Percentiles rank a stretch among this genome's conserved stretches.
phyloP scores from a whole-genome alignment of 179 eudicot species.

The Corrigiola litoralis region DNA sequence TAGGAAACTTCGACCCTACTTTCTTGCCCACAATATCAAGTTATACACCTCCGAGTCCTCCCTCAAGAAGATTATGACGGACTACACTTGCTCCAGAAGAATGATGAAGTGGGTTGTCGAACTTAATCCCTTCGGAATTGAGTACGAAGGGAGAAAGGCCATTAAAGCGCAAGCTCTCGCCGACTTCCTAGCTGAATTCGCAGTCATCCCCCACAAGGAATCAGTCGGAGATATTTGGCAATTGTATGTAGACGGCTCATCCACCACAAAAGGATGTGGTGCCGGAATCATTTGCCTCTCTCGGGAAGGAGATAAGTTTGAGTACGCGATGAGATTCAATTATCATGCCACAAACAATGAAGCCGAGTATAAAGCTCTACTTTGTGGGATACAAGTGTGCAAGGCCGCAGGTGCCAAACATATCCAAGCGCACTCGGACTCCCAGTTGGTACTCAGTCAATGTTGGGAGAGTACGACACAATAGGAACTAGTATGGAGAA shows the following conservation, averaged over 20 bases:
- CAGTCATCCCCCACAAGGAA: no score
- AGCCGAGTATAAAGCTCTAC: neutral
- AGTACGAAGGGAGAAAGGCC: neutral
- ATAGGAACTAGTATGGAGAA: neutral
- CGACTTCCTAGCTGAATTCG: neutral
- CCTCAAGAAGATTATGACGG: neutral
- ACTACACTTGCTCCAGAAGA: neutral
- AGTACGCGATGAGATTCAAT: neutral
- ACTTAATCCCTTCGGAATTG: neutral
- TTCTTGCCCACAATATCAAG: neutral
- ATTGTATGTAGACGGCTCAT: neutral
- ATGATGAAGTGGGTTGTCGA: neutral
- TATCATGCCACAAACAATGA: neutral
- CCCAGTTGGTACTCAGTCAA: no score
- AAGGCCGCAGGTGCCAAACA: no score
- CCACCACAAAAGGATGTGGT: neutral
- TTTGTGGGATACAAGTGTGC: no score
- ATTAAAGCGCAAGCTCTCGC: neutral
- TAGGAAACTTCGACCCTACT: neutral
- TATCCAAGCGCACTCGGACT: no score
- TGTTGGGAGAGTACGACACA: no score
- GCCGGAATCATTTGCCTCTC: neutral
- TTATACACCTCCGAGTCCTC: no score
- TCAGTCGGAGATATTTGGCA: neutral
- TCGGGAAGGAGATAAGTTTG: neutral